phyloP scores from a whole-genome alignment of 371 early-diverging fungal genomes.

The Mortierella sp. region DNA sequence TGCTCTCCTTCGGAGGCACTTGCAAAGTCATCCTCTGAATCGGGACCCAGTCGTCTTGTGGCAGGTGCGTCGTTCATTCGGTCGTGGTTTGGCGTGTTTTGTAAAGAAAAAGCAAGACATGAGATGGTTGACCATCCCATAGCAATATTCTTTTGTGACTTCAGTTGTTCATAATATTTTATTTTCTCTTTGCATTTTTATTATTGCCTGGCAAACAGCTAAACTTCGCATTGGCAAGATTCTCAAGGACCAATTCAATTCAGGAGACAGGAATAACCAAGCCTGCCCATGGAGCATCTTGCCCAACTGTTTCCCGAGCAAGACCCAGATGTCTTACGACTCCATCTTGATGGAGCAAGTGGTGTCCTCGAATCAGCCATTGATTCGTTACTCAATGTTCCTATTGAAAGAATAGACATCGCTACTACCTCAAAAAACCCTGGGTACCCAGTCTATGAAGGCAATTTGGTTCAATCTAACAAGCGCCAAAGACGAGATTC shows the following conservation, averaged over 20 bases:
- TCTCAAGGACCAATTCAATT: not conserved
- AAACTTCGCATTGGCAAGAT: no score
- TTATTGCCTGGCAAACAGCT: no score
- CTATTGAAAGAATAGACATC: not conserved
- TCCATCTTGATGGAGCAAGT: constrained; percentile 23
- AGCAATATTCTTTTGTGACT: no score
- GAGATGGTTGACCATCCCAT: no score
- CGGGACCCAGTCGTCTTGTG: not conserved
- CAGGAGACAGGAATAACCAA: not conserved
- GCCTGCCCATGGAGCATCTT: constrained; percentile 19
- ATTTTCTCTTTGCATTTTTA: no score
- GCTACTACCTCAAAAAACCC: not conserved
- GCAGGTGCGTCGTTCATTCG: constrained; percentile 2
- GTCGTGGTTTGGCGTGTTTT: not conserved
- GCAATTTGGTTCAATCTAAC: not conserved
- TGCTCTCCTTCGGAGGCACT: constrained; percentile 44
- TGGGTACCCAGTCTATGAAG: not conserved
- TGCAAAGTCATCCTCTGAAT: constrained; percentile 37
- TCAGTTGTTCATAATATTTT: no score
- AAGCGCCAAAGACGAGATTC: not conserved
- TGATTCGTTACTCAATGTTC: constrained; percentile 7
- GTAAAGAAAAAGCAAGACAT: not conserved
- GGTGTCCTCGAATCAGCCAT: constrained; percentile 26
- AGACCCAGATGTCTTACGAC: constrained; percentile 2
- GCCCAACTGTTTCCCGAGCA: constrained; percentile 30